Conservation (phyloP, 2,329 filamentous ascomycete species). For the Penicillium vulpinum region DNA sequence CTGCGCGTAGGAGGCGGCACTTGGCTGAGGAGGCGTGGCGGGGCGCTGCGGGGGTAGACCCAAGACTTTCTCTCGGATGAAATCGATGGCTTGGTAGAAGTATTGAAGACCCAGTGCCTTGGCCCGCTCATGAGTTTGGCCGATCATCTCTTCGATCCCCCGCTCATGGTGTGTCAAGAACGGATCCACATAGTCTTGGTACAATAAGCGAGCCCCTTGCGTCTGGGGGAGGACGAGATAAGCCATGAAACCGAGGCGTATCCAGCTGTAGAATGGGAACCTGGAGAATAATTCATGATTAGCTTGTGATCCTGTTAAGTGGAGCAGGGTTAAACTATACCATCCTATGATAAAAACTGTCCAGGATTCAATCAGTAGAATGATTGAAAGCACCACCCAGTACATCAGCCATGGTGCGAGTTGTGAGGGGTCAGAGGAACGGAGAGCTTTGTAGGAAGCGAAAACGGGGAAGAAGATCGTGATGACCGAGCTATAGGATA, state of each 20-base stretch:
- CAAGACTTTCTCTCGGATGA: slow-evolving; percentile 74
- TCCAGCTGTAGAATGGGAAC: slow-evolving; percentile 92
- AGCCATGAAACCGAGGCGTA: slow-evolving; percentile 81
- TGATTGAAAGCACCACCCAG: slow-evolving; percentile 88
- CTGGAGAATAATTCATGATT: slow-evolving; percentile 38
- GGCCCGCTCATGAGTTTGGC: slow-evolving; percentile 73
- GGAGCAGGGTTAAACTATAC: slow-evolving; percentile 44
- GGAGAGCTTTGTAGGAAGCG: slow-evolving; percentile 96
- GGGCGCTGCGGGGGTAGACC: slow-evolving; percentile 66
- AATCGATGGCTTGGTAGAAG: slow-evolving; percentile 68
- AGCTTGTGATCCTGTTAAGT: background rate
- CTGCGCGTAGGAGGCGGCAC: slow-evolving; percentile 66
- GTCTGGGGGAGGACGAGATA: slow-evolving; percentile 97
- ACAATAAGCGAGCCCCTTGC: slow-evolving; percentile 86
- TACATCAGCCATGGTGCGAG: slow-evolving; percentile 99
- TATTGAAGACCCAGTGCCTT: slow-evolving; percentile 75
- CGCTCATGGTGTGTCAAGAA: slow-evolving; percentile 84
- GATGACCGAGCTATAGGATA: slow-evolving; percentile 66
- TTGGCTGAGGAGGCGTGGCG: slow-evolving; percentile 44
- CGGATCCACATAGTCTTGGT: slow-evolving; percentile 81
- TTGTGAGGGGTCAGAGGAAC: slow-evolving; percentile 83
- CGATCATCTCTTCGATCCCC: slow-evolving; percentile 88
- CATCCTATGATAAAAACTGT: slow-evolving; percentile 82
- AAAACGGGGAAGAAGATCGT: slow-evolving; percentile 95
- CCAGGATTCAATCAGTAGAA: slow-evolving; percentile 81